Base-by-base conservation (phyloP, 1,284 basidiomycete species). In the Melampsora americana region DNA sequence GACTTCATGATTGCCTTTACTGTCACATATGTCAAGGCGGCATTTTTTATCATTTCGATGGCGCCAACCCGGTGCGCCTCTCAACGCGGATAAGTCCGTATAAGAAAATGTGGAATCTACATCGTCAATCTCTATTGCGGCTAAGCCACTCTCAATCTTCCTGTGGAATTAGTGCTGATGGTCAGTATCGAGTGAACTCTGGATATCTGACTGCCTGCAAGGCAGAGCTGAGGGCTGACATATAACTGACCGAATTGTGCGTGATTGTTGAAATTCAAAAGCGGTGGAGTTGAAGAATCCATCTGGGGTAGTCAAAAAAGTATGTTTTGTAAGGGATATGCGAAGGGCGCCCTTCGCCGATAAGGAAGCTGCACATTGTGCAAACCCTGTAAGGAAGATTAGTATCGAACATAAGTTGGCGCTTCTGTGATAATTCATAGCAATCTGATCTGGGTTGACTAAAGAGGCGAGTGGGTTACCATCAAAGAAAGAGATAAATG, bases 111-210 rank as follows among this genome's bases (percentile, higher is more conserved):
- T 35, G 9, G 26, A 6, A 53, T 53, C 50, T n/a, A 26, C 18
- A 20, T 6, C 18, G 16, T 20, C 50, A 6, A 6, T 26, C 20
- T 53, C 50, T 6, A 53, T 53, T n/a, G 11, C 50, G 20, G 7
- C 50, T 26, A 53, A 53, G 50, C 50, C 50, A 53, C 50, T 53
- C 50, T 53, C 50, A 53, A 53, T 53, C 50, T 53, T 53, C 16
- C 50, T 53, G 26, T 53, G 50, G 26, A 20, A 11, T 14, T 53
- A 26, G 16, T 53, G 50, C 20, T 7, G 26, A 7, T 26, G 26
- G 50, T 53, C 16, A 53, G 50, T 35, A 5, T 35, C 11, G 6
- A 53, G 16, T n/a, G 50, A 53, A 53, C 18, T 53, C 7, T 53
- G 20, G 50, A 53, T 53, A 53, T 3, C 14, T 18, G 3, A 20